Percentiles rank a stretch among this genome's conserved stretches.
Conservation (phyloP, 805 yeast genomes). For the Yarrowia osloensis region DNA sequence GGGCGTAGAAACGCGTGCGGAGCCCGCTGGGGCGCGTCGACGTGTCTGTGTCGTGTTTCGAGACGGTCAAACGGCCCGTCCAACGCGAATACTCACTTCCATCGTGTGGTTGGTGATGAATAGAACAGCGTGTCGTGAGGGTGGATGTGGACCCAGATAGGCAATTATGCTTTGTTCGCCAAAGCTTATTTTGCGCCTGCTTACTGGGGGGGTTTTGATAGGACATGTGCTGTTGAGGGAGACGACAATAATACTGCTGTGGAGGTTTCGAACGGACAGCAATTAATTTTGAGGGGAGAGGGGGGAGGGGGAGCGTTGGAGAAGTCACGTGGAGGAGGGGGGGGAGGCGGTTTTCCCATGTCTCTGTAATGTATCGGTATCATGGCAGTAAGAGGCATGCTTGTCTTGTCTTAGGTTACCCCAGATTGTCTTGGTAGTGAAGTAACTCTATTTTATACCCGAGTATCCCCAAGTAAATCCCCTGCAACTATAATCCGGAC, state of each 20-base stretch:
- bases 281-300: too few species aligned
- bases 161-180: background rate
- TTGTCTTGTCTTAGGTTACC: too few species aligned
- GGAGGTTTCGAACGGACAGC: background rate
- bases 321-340: too few species aligned
- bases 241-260: too few species aligned
- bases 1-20: background rate
- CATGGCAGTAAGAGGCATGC: too few species aligned
- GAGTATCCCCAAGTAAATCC: background rate
- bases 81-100: constrained; percentile 6
- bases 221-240: too few species aligned
- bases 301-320: too few species aligned
- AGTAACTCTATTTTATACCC: too few species aligned
- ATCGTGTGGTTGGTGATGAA: constrained; percentile 9
- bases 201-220: background rate
- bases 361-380: too few species aligned
- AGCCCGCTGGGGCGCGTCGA: background rate
- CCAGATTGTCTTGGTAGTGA: too few species aligned
- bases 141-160: background rate
- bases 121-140: background rate
- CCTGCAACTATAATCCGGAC: too few species aligned
- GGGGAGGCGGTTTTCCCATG: too few species aligned
- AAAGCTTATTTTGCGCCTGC: background rate
- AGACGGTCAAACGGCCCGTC: background rate
- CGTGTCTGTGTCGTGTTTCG: background rate